phyloP scores from a whole-genome alignment of 2,329 filamentous ascomycete species.

The Thielaviopsis cerberus region DNA sequence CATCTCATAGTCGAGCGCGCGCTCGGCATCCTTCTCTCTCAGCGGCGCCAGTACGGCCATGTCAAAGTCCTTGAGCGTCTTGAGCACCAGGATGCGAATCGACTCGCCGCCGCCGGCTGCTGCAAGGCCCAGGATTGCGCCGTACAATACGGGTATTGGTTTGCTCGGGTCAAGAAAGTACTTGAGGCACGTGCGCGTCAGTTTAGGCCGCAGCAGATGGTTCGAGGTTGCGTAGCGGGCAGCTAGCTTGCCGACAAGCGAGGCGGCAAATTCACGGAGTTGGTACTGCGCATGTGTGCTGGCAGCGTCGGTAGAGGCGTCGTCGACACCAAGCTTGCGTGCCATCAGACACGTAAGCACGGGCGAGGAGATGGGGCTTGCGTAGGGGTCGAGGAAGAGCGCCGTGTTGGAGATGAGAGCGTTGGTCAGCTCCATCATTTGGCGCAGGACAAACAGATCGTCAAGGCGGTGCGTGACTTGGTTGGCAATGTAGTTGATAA shows the following conservation, averaged over 20 bases:
- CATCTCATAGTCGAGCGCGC: constrained; percentile 34
- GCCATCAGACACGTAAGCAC: constrained; percentile 75
- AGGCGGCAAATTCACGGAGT: constrained; percentile 68
- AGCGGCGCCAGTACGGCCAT: constrained; percentile 33
- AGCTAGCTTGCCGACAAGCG: constrained; percentile 61
- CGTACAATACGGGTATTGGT: constrained; percentile 70
- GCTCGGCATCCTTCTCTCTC: constrained; percentile 28
- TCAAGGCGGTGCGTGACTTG: constrained; percentile 89
- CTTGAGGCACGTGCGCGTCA: constrained; percentile 85
- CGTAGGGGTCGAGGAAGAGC: constrained; percentile 50
- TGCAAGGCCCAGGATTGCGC: constrained; percentile 63
- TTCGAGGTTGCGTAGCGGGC: constrained; percentile 67
- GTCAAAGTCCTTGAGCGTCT: constrained; percentile 37
- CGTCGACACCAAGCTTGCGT: constrained; percentile 51
- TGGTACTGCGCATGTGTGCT: constrained; percentile 49
- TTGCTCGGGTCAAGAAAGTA: constrained; percentile 76
- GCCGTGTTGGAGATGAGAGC: constrained; percentile 69
- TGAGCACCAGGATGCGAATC: constrained; percentile 36
- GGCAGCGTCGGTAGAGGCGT: constrained; percentile 22
- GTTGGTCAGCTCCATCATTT: constrained; percentile 80
- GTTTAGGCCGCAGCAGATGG: constrained; percentile 64
- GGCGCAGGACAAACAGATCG: constrained; percentile 69
- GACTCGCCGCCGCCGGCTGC: constrained; percentile 52
- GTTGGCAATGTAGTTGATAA: constrained; percentile 86
- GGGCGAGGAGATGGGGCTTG: constrained; percentile 54